Conservation (phyloP, 306 rosid species). For the Casuarina cunninghamiana region DNA sequence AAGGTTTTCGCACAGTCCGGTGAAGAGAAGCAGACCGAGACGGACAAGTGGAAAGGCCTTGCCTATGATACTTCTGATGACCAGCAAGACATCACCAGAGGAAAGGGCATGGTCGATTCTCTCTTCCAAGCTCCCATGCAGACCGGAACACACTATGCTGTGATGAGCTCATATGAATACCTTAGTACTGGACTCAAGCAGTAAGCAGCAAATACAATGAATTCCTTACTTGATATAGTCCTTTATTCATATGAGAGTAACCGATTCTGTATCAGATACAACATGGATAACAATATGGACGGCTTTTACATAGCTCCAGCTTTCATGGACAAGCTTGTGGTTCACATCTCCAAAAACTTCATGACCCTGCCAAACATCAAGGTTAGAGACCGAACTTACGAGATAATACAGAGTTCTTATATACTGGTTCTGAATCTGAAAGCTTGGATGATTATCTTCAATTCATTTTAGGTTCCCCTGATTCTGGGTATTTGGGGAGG, state of each 20-base stretch:
- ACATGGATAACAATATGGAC: conserved; percentile 42
- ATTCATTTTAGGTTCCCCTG: conserved; percentile 38
- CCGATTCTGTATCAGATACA: conserved; percentile 35
- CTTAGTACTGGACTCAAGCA: conserved; percentile 65
- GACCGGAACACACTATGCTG: conserved; percentile 67
- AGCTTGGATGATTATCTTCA: neutral
- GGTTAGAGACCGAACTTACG: conserved; percentile 15
- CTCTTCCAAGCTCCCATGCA: conserved; percentile 76
- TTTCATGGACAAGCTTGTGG: conserved; percentile 59
- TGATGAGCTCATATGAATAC: conserved; percentile 91
- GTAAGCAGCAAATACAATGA: conserved; percentile 27
- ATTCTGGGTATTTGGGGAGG: conserved; percentile 56
- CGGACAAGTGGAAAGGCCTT: conserved; percentile 73
- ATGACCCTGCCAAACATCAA: conserved; percentile 49
- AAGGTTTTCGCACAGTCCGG: conserved; percentile 57
- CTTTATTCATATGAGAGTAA: conserved; percentile 24
- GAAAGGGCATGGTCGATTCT: conserved; percentile 88
- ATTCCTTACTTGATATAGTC: neutral
- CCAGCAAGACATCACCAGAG: conserved; percentile 96
- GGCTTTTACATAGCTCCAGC: conserved; percentile 55
- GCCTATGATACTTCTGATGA: conserved; percentile 79
- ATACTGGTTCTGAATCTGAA: conserved; percentile 9
- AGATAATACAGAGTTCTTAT: too few species aligned
- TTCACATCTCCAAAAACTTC: conserved; percentile 50
- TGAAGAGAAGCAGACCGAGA: conserved; percentile 47